A percentile compares a stretch with the other conserved stretches of the same genome.
Evolutionary conservation across 2,329 filamentous ascomycete genomes (phyloP).

Genomic region (Neofusicoccum sp.): DNA sequence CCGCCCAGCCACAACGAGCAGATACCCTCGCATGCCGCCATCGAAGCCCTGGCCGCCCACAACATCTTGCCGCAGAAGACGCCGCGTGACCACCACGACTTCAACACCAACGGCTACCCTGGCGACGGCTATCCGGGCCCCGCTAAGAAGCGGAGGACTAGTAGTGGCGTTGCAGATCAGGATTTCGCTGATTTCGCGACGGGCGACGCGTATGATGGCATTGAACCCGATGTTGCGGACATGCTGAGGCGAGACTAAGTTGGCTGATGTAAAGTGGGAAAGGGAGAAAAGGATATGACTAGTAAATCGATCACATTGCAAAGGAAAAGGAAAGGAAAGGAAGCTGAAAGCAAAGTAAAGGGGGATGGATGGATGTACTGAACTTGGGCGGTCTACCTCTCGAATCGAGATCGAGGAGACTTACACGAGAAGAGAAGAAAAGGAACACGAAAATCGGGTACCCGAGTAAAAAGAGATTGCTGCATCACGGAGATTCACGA

Average conservation of each 20-base stretch:
- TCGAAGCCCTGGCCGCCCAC: not conserved
- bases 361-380: no score
- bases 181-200: conserved; percentile 40
- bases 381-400: no score
- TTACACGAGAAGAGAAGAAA: no score
- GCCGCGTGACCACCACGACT: not conserved
- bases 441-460: no score
- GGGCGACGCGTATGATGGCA: conserved; percentile 54
- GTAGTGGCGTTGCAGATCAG: conserved; percentile 24
- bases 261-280: not conserved
- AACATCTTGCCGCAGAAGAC: conserved; percentile 14
- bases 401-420: no score
- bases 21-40: not conserved
- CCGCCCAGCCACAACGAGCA: conserved; percentile 9
- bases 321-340: not conserved
- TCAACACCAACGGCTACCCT: conserved; percentile 22
- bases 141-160: conserved; percentile 41
- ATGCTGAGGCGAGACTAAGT: conserved; percentile 47
- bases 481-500: no score
- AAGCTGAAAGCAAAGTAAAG: not conserved
- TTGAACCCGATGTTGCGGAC: conserved; percentile 62
- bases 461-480: no score
- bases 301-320: not conserved
- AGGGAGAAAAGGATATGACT: not conserved
- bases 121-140: not conserved